Conservation (phyloP, 129 eudicot species). For the Artemisia annua region DNA sequence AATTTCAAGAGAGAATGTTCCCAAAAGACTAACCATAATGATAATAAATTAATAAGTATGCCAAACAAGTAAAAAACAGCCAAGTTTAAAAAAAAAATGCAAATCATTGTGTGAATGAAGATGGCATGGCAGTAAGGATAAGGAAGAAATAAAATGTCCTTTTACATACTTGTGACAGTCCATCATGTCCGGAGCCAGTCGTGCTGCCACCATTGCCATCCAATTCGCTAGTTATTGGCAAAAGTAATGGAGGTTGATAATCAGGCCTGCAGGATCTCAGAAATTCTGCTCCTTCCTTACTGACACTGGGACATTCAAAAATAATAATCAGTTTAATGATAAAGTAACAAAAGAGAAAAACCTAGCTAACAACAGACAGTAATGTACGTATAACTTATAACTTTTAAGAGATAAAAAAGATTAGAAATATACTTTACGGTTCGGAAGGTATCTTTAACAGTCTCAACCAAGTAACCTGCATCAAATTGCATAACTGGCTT, state of each 20-base stretch:
- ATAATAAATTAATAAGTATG: conserved; percentile 9
- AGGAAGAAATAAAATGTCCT: not conserved
- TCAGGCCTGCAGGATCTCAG: conserved; percentile 77
- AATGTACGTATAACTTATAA: not conserved
- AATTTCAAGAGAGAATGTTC: conserved; percentile 2
- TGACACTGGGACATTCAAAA: conserved; percentile 56
- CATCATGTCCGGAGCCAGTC: conserved; percentile 42
- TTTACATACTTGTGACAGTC: conserved; percentile 58
- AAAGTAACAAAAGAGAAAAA: conserved; percentile 17
- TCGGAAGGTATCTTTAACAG: conserved; percentile 53
- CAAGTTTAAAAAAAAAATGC: not conserved
- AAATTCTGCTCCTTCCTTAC: conserved; percentile 68
- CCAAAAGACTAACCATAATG: conserved; percentile 15
- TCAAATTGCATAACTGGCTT: conserved; percentile 24
- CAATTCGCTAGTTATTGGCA: conserved; percentile 56
- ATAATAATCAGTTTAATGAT: conserved; percentile 22
- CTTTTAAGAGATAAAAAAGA: not conserved
- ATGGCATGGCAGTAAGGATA: not conserved
- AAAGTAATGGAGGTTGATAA: conserved; percentile 81
- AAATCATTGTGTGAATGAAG: not conserved
- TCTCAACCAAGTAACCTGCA: conserved; percentile 88
- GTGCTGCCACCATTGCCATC: conserved; percentile 41
- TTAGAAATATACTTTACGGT: conserved; percentile 53
- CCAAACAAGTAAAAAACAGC: conserved; percentile 1
- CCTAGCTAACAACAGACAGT: conserved; percentile 9